Base-by-base conservation (phyloP, 495 filamentous ascomycete species). In the Hypoxylon lienhwacheense region DNA sequence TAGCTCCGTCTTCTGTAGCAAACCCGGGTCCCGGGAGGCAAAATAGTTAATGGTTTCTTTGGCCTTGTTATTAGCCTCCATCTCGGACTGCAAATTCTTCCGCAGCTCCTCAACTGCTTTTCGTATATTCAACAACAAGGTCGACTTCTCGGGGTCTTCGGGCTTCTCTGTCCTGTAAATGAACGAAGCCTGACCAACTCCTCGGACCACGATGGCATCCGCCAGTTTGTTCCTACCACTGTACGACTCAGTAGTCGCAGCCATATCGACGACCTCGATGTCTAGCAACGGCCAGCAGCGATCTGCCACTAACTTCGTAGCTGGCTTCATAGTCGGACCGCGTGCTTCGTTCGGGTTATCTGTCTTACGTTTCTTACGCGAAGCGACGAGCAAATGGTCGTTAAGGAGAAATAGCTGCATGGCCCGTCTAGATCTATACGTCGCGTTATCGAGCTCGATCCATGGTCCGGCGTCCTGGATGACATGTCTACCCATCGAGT, bases 361-460 rank as follows among this genome's bases (percentile, higher is more conserved):
- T 1, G 83, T 76, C 46, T 91, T 87, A 66, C 90, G 89, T 69
- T 95, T 95, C 76, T 95, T 96, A 54, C 88, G 83, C 7, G 88
- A 87, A 0, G 95, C 93, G 29, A 99, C 77, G 15, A 99, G 76
- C 5, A 99, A 73, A 65, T 99, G 91, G 63, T 99, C 93, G 65
- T 99, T 99, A 4, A 99, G 78, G 42, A 99, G 73, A 32, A 97
- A 87, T 24, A 97, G 81, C 63, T 93, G 88, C 62, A 96, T 89
- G 11, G 89, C 80, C 12, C 91, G 77, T 41, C 87, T 74, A 0
- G 91, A 82, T 70, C 95, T 96, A 85, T 93, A 97, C 0, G 93
- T 99, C 11, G 93, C 93, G 36, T 91, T 91, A 69, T 99, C 95
- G 43, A 99, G 75, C 74, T 99, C 91, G 28, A 96, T 85, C 93